Evolutionary conservation across 2,329 filamentous ascomycete genomes (phyloP).

Genomic region (Cercospora sp.): DNA sequence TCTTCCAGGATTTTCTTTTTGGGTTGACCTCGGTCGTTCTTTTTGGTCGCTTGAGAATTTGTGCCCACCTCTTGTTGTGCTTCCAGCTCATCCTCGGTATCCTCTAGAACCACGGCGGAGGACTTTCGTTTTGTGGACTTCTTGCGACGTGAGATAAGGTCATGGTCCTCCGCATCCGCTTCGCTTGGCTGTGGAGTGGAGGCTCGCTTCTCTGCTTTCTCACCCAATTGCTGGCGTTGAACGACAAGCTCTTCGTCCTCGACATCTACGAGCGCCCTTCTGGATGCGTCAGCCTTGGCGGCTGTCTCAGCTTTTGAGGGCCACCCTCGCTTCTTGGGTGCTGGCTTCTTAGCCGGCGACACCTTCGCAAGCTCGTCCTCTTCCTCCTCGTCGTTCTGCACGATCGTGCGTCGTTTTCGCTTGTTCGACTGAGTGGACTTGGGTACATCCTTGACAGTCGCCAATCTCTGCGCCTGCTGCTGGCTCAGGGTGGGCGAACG

Average conservation of each 20-base stretch:
- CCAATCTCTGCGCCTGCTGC: constrained; percentile 37
- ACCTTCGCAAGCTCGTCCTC: constrained; percentile 32
- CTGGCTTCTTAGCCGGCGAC: constrained; percentile 8
- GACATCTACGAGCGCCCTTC: not conserved
- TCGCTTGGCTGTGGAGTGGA: not conserved
- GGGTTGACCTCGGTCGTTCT: not conserved
- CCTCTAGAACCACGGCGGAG: not conserved
- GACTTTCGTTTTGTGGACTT: constrained; percentile 1
- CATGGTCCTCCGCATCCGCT: not conserved
- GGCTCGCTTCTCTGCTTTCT: not conserved
- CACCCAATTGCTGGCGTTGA: not conserved
- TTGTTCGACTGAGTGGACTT: constrained; percentile 20
- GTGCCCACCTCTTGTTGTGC: not conserved
- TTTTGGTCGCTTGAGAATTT: constrained; percentile 2
- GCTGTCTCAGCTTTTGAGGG: constrained; percentile 17
- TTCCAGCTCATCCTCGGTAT: constrained; percentile 15
- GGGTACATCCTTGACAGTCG: constrained; percentile 23
- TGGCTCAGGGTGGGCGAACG: constrained; percentile 36
- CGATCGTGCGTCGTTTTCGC: constrained; percentile 22
- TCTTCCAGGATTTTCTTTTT: constrained; percentile 14
- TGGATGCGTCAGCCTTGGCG: not conserved
- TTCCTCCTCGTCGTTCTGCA: constrained; percentile 28
- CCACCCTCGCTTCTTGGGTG: constrained; percentile 19
- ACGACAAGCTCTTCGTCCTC: not conserved
- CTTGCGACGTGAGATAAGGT: not conserved